phyloP scores from a whole-genome alignment of 768 basidiomycete genomes.

The Russula compacta region DNA sequence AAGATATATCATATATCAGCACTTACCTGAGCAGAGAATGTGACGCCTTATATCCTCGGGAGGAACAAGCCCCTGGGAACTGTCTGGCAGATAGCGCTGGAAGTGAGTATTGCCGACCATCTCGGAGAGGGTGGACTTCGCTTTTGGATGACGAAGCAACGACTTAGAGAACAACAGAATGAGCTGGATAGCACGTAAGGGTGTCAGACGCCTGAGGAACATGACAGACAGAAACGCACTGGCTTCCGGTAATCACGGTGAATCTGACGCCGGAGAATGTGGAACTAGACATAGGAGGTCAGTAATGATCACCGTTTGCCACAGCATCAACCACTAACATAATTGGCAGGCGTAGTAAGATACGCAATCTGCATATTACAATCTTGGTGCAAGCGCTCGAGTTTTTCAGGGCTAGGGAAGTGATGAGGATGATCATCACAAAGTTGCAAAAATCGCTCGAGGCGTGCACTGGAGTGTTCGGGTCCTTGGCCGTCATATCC shows the following conservation, averaged over 20 bases:
- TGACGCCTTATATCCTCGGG: conserved; percentile 88
- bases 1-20: not conserved
- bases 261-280: conserved; percentile 92
- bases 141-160: conserved; percentile 88
- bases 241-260: conserved; percentile 99
- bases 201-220: not conserved
- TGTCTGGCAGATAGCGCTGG: conserved; percentile 88
- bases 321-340: conserved; percentile 38
- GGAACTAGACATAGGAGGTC: conserved; percentile 51
- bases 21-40: conserved; percentile 74
- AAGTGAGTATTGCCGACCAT: conserved; percentile 87
- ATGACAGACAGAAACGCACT: conserved; percentile 35
- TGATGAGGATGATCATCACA: conserved; percentile 94
- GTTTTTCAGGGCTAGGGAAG: conserved; percentile 81
- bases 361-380: conserved; percentile 99
- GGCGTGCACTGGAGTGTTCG: conserved; percentile 91
- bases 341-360: conserved; percentile 94
- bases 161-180: conserved; percentile 97
- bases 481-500: conserved; percentile 99
- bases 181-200: conserved; percentile 38
- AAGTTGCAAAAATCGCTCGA: conserved; percentile 95
- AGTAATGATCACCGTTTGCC: conserved; percentile 11
- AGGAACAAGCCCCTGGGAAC: conserved; percentile 58
- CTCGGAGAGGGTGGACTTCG: conserved; percentile 77
- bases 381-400: conserved; percentile 95